phyloP scores from a whole-genome alignment of 129 eudicot genomes.

The Flaveria robusta region DNA sequence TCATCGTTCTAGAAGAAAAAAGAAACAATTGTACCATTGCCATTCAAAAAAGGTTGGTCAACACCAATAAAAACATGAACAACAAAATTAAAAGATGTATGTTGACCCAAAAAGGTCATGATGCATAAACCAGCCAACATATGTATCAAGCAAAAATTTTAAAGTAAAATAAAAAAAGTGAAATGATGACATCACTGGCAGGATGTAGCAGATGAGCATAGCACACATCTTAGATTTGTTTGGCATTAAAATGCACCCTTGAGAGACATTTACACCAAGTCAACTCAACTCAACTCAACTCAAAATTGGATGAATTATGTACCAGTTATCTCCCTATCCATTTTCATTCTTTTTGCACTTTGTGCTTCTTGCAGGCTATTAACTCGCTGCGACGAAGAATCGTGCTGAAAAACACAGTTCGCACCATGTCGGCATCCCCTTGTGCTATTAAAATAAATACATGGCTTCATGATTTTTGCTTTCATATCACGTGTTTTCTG shows the following conservation, averaged over 20 bases:
- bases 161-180: background rate
- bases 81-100: background rate
- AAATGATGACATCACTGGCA: slow-evolving; percentile 4
- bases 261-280: slow-evolving; percentile 31
- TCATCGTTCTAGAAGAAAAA: background rate
- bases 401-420: slow-evolving; percentile 73
- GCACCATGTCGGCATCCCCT: slow-evolving; percentile 85
- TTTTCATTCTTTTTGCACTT: slow-evolving; percentile 77
- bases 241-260: slow-evolving; percentile 23
- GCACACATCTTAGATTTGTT: slow-evolving; percentile 24
- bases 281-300: slow-evolving; percentile 40
- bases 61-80: slow-evolving; percentile 20
- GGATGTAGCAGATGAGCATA: slow-evolving; percentile 8
- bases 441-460: slow-evolving; percentile 67
- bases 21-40: slow-evolving; percentile 14
- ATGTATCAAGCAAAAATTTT: slow-evolving; percentile 25
- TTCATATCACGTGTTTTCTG: slow-evolving; percentile 44
- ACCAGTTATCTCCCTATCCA: slow-evolving; percentile 82
- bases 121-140: slow-evolving; percentile 24
- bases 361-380: slow-evolving; percentile 60
- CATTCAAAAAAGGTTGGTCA: slow-evolving; percentile 9
- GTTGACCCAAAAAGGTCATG: slow-evolving; percentile 16
- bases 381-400: slow-evolving; percentile 48
- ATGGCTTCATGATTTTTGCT: slow-evolving; percentile 62
- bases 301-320: slow-evolving; percentile 40